Evolutionary conservation across 345 rosid species (phyloP).

Genomic region (Sonneratia alba): DNA sequence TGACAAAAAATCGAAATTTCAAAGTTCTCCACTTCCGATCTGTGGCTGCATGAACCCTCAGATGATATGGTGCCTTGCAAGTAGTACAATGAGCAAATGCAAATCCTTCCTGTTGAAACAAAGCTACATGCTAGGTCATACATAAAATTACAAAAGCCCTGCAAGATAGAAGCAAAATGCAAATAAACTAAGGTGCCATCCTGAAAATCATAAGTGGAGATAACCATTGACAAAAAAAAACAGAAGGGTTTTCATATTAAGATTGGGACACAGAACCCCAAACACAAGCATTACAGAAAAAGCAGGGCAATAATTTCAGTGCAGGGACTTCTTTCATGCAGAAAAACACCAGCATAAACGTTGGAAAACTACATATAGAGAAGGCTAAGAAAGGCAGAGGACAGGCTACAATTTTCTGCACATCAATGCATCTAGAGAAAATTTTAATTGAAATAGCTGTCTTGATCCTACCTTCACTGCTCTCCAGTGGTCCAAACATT

Average conservation of each 20-base stretch:
- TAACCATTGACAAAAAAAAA: neutral
- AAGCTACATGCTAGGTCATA: constrained; percentile 1
- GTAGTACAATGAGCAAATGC: constrained; percentile 99
- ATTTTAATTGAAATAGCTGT: neutral
- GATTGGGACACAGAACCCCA: neutral
- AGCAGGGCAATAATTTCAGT: neutral
- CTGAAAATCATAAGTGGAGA: neutral
- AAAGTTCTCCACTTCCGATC: constrained; percentile 93
- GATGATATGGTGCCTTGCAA: constrained; percentile 96
- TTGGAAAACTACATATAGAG: neutral
- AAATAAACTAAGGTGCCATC: neutral
- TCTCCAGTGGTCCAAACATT: constrained; percentile 98
- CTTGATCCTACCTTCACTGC: constrained; percentile 58
- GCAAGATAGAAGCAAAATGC: neutral
- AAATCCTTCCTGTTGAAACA: constrained; percentile 76
- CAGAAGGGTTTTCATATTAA: neutral
- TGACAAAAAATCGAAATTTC: constrained; percentile 97
- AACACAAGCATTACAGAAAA: neutral
- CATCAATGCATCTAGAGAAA: neutral
- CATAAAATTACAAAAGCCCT: neutral
- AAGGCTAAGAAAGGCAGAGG: neutral
- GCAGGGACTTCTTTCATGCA: neutral
- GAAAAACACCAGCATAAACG: neutral
- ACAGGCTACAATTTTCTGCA: neutral
- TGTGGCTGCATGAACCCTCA: constrained; percentile 94